These are phyloP conservation scores for Fomitopsis pinicola DNA, from an alignment of 1,284 basidiomycete species.

Conservation along the genomic window DNA sequence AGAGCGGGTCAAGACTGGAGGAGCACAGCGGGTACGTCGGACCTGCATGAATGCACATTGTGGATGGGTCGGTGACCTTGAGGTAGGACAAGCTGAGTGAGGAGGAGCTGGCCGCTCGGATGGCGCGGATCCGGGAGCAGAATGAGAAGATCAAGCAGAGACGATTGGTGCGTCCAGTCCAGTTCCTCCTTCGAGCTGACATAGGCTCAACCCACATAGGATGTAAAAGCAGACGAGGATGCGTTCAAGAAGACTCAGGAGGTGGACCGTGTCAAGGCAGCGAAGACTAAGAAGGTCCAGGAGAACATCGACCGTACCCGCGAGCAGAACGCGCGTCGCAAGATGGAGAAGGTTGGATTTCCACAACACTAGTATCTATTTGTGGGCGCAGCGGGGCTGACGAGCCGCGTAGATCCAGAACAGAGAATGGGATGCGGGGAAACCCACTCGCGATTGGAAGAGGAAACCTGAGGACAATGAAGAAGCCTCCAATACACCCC, in stretches of 20 bases:
- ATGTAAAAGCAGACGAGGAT: slow-evolving; percentile 74
- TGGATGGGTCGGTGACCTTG: slow-evolving; percentile 14
- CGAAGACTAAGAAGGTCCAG: slow-evolving; percentile 59
- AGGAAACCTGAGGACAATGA: slow-evolving; percentile 16
- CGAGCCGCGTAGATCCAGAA: slow-evolving; percentile 37
- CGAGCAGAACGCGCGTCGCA: slow-evolving; percentile 71
- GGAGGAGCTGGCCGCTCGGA: slow-evolving; percentile 67
- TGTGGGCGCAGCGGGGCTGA: background rate
- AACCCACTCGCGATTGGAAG: slow-evolving; percentile 46
- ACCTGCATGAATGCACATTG: slow-evolving; percentile 3
- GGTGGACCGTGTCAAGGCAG: slow-evolving; percentile 49
- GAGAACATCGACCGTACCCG: slow-evolving; percentile 61
- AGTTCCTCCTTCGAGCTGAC: background rate
- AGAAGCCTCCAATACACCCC: slow-evolving; percentile 12
- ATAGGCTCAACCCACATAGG: slow-evolving; percentile 33
- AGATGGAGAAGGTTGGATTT: slow-evolving; percentile 56
- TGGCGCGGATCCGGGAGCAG: slow-evolving; percentile 70
- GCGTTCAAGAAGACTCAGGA: slow-evolving; percentile 69
- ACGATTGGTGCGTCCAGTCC: slow-evolving; percentile 43
- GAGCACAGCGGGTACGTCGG: slow-evolving; percentile 56
- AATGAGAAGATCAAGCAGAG: slow-evolving; percentile 81
- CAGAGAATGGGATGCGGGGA: slow-evolving; percentile 83
- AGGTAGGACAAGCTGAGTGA: slow-evolving; percentile 68
- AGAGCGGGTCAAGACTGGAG: slow-evolving; percentile 76
- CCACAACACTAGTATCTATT: background rate